Base-by-base conservation (phyloP, 768 basidiomycete genomes). In the Hygrophoropsis aurantiaca region DNA sequence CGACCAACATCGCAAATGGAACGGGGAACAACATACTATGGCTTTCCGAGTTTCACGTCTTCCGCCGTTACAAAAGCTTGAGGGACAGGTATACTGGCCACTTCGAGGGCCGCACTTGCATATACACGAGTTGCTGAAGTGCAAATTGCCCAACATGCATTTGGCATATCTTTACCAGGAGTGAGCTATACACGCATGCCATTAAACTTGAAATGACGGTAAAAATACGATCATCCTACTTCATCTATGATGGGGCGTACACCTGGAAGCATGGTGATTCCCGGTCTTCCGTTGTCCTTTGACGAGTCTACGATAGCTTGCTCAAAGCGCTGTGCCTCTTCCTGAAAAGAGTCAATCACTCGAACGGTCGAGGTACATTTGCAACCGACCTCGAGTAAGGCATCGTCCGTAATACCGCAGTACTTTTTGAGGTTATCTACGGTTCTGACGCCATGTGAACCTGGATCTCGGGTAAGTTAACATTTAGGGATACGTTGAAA, bases 91-190 rank as follows among this genome's bases (percentile, higher is more conserved):
- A 94, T 74, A 2, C 76, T 79, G 40, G 85, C 82, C 19, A 79
- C 77, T 15, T 66, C 67, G 41, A 95, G 74, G 9, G 92, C 91
- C 24, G 81, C 74, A 2, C 74, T 64, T 11, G 92, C 92, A 64
- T 97, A 95, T 16, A 57, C 63, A 39, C 75, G 75, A 15, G 92
- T 94, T 0, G 93, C 91, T 60, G 85, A 84, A 25, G 93, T 94
- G 65, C 90, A 90, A 56, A 97, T 86, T 0, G 90, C 85, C 90
- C 91, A 97, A 21, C 74, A 73, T 16, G 87, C 84, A 15, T 79
- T 79, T 7, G 85, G 80, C 9, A 57, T 52, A 37, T 53, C 57
- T 44, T 50, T 57, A 24, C 56, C 61, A 0, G 54, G 55, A 5
- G 40, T 51, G 16, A 74, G 47, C 72, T 71, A 6, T 13, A 8